Conservation (phyloP, 306 rosid genomes). For the Boehmeria nivea region DNA sequence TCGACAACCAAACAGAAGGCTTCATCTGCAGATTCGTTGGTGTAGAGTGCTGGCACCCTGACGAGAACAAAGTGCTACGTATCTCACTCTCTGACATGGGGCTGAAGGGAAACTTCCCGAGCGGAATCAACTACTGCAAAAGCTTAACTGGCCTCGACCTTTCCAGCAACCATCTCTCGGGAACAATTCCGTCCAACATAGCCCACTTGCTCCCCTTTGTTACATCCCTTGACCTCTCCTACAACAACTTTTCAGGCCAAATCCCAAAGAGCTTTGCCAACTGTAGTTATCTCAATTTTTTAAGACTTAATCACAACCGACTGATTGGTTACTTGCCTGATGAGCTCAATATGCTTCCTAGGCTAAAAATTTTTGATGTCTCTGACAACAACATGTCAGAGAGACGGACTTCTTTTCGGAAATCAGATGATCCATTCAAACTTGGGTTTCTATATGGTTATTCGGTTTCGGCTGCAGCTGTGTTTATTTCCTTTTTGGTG, state of each 20-base stretch:
- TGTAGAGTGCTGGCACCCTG: conserved; percentile 80
- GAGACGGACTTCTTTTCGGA: no score
- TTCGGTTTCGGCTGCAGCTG: no score
- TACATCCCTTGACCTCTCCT: conserved; percentile 57
- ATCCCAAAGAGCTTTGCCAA: conserved; percentile 43
- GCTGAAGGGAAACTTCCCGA: conserved; percentile 65
- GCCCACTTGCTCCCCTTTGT: neutral
- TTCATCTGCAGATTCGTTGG: conserved; percentile 59
- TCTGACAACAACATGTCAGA: no score
- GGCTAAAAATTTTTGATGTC: no score
- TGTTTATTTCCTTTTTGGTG: no score
- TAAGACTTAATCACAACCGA: conserved; percentile 49
- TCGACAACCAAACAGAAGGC: conserved; percentile 55
- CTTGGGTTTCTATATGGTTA: no score
- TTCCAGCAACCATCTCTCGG: conserved; percentile 48
- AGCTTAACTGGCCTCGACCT: conserved; percentile 73
- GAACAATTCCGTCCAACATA: conserved; percentile 42
- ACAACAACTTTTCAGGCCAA: conserved; percentile 51
- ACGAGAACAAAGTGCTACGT: conserved; percentile 61
- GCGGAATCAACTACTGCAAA: conserved; percentile 37
- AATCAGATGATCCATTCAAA: no score
- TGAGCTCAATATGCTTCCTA: conserved; percentile 21
- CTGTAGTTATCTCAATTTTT: conserved; percentile 44
- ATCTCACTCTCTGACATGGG: conserved; percentile 55
- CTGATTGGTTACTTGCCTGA: conserved; percentile 52